Conservation (phyloP, 192 early-diverging fungal genomes). For the Pilaira anomala region DNA sequence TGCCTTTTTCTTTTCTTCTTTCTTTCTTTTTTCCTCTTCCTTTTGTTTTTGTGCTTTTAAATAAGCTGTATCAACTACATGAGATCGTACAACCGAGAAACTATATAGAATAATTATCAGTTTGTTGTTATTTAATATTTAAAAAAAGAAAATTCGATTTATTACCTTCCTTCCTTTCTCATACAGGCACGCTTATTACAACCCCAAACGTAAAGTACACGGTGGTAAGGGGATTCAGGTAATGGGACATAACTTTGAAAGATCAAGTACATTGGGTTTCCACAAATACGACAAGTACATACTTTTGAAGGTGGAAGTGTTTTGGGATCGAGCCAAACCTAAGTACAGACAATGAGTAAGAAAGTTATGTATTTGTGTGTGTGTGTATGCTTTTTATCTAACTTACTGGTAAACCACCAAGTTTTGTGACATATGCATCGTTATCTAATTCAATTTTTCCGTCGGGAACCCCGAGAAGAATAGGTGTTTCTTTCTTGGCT, state of each 20-base stretch:
- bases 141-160: neutral
- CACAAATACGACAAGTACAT: conserved; percentile 53
- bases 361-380: neutral
- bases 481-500: conserved; percentile 31
- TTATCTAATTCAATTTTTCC: conserved; percentile 45
- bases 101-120: conserved; percentile 28
- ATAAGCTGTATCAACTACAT: conserved; percentile 63
- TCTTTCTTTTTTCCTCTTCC: conserved; percentile 24
- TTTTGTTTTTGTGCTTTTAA: conserved; percentile 51
- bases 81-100: conserved; percentile 58
- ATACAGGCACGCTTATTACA: conserved; percentile 78
- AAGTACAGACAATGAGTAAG: conserved; percentile 2
- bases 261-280: conserved; percentile 59
- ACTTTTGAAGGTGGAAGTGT: conserved; percentile 28
- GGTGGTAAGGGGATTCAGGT: conserved; percentile 62
- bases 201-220: conserved; percentile 77
- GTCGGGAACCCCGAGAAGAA: conserved; percentile 51
- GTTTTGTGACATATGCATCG: conserved; percentile 62
- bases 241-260: conserved; percentile 75
- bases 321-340: conserved; percentile 45
- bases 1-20: conserved; percentile 26
- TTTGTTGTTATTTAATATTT: neutral
- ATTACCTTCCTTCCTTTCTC: conserved; percentile 59
- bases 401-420: conserved; percentile 64
- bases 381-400: neutral